Conservation (phyloP, 106 monocot species). For the Acorus gramineus region DNA sequence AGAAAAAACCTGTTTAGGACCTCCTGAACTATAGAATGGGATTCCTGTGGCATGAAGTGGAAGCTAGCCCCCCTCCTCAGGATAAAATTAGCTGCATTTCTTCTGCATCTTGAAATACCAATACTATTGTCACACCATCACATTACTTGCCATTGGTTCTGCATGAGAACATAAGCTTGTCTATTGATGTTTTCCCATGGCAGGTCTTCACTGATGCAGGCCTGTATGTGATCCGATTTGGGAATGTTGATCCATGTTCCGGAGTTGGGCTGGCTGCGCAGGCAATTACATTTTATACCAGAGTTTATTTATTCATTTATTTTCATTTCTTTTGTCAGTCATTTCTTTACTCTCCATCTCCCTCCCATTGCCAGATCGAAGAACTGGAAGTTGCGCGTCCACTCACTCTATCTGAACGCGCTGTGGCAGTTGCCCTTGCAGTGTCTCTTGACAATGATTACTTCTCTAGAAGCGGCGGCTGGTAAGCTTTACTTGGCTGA, state of each 20-base stretch:
- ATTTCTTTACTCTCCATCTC: too few species aligned
- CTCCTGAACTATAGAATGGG: too few species aligned
- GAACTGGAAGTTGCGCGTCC: conserved; percentile 43
- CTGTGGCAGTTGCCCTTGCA: conserved; percentile 60
- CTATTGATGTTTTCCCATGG: not conserved
- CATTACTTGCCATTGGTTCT: too few species aligned
- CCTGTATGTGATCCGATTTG: conserved; percentile 95
- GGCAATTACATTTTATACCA: conserved; percentile 1
- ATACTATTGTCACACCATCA: too few species aligned
- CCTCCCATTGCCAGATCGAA: conserved; percentile 20
- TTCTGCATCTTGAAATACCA: too few species aligned
- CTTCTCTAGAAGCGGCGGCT: conserved; percentile 61
- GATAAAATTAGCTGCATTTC: too few species aligned
- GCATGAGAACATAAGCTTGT: too few species aligned
- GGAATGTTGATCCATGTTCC: conserved; percentile 19
- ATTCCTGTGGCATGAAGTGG: too few species aligned
- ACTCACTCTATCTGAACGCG: conserved; percentile 55
- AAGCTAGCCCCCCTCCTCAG: too few species aligned
- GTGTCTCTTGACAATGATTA: conserved; percentile 63
- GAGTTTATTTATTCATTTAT: not conserved
- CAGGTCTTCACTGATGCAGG: conserved; percentile 99
- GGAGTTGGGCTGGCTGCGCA: conserved; percentile 4
- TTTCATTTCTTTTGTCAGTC: not conserved
- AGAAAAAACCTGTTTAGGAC: too few species aligned
- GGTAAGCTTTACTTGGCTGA: conserved; percentile 22